These are phyloP conservation scores for Botrytis galanthina DNA, from an alignment of 2,329 filamentous ascomycete genomes.

Conservation along the genomic window DNA sequence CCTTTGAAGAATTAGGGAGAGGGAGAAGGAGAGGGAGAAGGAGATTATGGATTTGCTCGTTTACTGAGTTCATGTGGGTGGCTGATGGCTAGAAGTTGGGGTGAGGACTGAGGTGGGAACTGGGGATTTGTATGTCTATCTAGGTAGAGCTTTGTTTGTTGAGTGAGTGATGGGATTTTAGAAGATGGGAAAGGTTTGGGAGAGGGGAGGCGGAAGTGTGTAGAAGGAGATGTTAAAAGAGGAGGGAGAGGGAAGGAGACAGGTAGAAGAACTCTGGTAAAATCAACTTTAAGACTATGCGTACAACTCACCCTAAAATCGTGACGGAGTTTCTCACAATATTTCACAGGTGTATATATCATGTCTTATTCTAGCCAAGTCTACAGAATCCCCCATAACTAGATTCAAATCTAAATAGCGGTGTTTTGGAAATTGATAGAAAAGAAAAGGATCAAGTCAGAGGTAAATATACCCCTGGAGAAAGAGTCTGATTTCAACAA, in stretches of 20 bases:
- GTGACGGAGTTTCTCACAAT: background rate
- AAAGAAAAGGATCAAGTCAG: background rate
- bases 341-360: background rate
- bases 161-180: no score
- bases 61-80: no score
- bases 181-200: no score
- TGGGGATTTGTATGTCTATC: no score
- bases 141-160: no score
- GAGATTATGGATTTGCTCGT: no score
- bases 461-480: background rate
- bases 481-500: fast-evolving
- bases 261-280: background rate
- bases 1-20: background rate
- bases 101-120: no score
- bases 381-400: background rate
- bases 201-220: no score
- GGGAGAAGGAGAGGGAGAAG: background rate
- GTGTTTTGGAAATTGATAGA: background rate
- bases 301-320: background rate
- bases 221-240: no score
- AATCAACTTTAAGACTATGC: background rate
- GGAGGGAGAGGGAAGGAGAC: no score
- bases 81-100: no score
- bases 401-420: background rate
- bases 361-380: background rate